Conservation (phyloP, 208 protist species). For the Polymyxa betae region DNA sequence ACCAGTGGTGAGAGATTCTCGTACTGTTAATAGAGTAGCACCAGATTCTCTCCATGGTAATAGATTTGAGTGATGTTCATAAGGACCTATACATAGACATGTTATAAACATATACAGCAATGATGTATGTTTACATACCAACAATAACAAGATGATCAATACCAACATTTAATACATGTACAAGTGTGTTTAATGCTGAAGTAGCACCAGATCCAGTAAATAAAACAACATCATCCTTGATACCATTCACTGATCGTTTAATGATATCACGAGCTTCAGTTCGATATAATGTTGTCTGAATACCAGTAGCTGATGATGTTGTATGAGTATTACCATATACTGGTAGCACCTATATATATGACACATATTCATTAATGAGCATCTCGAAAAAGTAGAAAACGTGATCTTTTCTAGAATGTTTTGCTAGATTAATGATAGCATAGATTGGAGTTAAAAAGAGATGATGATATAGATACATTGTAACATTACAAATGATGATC, state of each 20-base stretch:
- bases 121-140: slow-evolving; percentile 47
- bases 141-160: slow-evolving; percentile 33
- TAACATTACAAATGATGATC: neutral
- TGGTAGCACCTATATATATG: slow-evolving; percentile 69
- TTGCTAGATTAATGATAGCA: neutral
- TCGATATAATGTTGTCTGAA: slow-evolving; percentile 73
- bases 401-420: no score
- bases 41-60: slow-evolving; percentile 76
- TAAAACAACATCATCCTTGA: slow-evolving; percentile 70
- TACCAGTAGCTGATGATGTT: slow-evolving; percentile 65
- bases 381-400: neutral
- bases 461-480: slow-evolving; percentile 7
- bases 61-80: slow-evolving; percentile 80
- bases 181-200: slow-evolving; percentile 61
- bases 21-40: slow-evolving; percentile 63
- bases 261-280: slow-evolving; percentile 74
- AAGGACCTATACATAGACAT: slow-evolving; percentile 65
- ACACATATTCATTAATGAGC: neutral
- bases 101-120: slow-evolving; percentile 52
- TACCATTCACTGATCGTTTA: slow-evolving; percentile 50
- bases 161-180: slow-evolving; percentile 30
- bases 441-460: neutral
- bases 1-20: neutral
- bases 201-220: slow-evolving; percentile 75
- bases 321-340: slow-evolving; percentile 81